Conservation (phyloP, 1,139 yeast species). For the Starmera stellimalicola region DNA sequence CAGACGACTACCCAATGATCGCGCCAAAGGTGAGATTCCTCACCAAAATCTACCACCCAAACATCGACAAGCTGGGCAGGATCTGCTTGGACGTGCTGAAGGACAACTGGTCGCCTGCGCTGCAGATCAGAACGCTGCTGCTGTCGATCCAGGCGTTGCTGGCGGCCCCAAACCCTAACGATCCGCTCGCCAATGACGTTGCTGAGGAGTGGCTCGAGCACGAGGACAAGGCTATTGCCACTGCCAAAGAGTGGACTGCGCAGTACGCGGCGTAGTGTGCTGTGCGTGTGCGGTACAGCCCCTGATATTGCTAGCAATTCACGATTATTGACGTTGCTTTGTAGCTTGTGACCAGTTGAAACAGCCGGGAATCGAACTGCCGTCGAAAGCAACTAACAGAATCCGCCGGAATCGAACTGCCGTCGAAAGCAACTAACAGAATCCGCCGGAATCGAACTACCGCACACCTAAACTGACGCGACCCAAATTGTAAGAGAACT, state of each 20-base stretch:
- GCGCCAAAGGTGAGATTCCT: constrained; percentile 91
- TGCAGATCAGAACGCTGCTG: constrained; percentile 89
- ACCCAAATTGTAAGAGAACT: too few species aligned
- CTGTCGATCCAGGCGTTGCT: constrained; percentile 87
- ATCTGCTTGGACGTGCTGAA: constrained; percentile 92
- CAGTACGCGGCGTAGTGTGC: constrained; percentile 51
- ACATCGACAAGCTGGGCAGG: constrained; percentile 89
- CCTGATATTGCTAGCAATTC: too few species aligned
- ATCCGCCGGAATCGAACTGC: too few species aligned
- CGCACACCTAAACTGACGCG: too few species aligned
- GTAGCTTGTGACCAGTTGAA: too few species aligned
- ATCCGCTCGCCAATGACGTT: constrained; percentile 95
- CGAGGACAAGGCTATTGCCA: constrained; percentile 68
- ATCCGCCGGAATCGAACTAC: too few species aligned
- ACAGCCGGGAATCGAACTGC: too few species aligned
- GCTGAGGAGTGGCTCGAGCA: constrained; percentile 94
- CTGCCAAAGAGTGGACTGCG: constrained; percentile 84
- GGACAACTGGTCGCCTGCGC: constrained; percentile 95
- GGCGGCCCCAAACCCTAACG: constrained; percentile 97
- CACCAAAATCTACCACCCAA: constrained; percentile 93
- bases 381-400: too few species aligned
- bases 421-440: too few species aligned
- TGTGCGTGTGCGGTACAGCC: too few species aligned
- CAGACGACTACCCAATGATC: constrained; percentile 73
- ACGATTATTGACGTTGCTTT: too few species aligned